Percentiles rank a stretch among this genome's conserved stretches.
Evolutionary conservation across 176 grass and related monocot genomes (phyloP).

Genomic region (Oryza punctata): DNA sequence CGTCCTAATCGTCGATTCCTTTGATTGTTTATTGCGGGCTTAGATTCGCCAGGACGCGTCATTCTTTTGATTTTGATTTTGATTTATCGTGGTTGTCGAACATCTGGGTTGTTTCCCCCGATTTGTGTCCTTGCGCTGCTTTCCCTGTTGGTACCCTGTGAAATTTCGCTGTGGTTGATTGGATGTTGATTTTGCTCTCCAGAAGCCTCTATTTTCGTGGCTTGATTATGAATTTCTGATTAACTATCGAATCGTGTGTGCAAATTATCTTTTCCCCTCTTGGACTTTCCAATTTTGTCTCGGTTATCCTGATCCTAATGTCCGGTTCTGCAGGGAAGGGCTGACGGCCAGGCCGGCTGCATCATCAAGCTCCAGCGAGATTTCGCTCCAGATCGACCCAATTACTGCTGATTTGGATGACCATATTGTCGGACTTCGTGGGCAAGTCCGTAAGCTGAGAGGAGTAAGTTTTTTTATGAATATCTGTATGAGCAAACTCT

Average conservation of each 20-base stretch:
- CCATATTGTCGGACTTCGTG: conserved; percentile 58
- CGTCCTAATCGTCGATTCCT: neutral
- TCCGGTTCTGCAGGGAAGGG: conserved; percentile 52
- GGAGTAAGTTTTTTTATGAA: conserved; percentile 43
- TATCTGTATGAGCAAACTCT: neutral
- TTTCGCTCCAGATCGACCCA: conserved; percentile 78
- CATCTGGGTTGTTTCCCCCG: neutral
- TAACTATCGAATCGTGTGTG: neutral
- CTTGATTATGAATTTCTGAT: neutral
- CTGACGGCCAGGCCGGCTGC: conserved; percentile 48
- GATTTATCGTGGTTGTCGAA: neutral
- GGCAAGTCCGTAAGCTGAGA: conserved; percentile 62
- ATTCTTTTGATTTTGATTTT: neutral
- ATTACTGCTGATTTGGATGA: conserved; percentile 71
- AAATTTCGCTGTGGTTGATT: neutral
- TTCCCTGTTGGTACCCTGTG: neutral
- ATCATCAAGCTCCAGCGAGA: conserved; percentile 60
- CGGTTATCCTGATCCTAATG: neutral
- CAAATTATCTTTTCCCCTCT: neutral
- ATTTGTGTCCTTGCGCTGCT: neutral
- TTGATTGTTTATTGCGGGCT: neutral
- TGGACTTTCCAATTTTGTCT: neutral
- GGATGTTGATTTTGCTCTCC: neutral
- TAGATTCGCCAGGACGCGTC: neutral
- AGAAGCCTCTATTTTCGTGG: neutral